Evolutionary conservation across 2,329 filamentous ascomycete genomes (phyloP).

Genomic region (Rachicladosporium sp.): DNA sequence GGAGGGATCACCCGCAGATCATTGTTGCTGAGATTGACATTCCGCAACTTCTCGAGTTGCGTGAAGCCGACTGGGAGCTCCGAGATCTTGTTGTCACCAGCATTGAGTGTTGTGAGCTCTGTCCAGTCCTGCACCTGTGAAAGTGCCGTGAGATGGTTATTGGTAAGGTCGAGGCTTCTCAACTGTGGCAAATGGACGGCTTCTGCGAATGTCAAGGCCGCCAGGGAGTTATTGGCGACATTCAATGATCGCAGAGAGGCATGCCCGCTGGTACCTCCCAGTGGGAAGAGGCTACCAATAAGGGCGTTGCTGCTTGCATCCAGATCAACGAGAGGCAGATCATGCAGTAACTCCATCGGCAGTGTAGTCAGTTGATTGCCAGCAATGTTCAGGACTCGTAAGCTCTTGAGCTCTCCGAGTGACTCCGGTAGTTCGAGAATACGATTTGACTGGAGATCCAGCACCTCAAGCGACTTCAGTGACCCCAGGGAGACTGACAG

Average conservation of each 20-base stretch:
- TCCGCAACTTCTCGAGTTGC: slow-evolving; percentile 53
- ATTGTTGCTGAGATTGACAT: slow-evolving; percentile 76
- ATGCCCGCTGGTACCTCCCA: slow-evolving; percentile 35
- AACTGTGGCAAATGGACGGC: slow-evolving; percentile 56
- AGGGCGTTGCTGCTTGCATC: slow-evolving; percentile 68
- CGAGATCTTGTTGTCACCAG: slow-evolving; percentile 70
- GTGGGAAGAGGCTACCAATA: slow-evolving; percentile 56
- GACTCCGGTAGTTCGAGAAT: slow-evolving; percentile 58
- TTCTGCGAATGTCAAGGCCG: slow-evolving; percentile 35
- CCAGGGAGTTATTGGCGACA: slow-evolving; percentile 63
- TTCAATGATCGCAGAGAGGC: slow-evolving; percentile 62
- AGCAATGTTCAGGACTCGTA: slow-evolving; percentile 67
- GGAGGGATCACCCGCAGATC: slow-evolving; percentile 65
- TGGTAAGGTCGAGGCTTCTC: slow-evolving; percentile 62
- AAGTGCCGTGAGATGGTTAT: slow-evolving; percentile 63
- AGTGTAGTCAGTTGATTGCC: slow-evolving; percentile 64
- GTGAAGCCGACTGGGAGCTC: slow-evolving; percentile 66
- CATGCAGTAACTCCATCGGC: slow-evolving; percentile 56
- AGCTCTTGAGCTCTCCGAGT: slow-evolving; percentile 52
- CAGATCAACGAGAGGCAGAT: slow-evolving; percentile 61
- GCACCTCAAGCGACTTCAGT: slow-evolving; percentile 58
- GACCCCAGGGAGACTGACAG: slow-evolving; percentile 52
- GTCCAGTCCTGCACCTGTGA: slow-evolving; percentile 66
- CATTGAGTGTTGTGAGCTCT: slow-evolving; percentile 58
- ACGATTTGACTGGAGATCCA: slow-evolving; percentile 73